Conservation (phyloP, 345 rosid species). For the Kandelia obovata region DNA sequence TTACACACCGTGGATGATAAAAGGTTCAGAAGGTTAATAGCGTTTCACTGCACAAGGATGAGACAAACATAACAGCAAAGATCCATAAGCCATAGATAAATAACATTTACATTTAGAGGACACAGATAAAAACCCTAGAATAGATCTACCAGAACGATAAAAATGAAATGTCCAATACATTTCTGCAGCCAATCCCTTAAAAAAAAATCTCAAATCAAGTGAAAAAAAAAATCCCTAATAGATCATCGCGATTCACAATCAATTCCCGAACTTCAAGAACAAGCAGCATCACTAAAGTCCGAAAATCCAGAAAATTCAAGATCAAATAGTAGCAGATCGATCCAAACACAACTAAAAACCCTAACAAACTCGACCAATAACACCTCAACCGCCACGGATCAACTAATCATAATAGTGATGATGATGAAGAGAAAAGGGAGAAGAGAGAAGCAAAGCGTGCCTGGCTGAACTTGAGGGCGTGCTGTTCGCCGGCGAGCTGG, state of each 20-base stretch:
- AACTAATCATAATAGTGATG: too few species aligned
- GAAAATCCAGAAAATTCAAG: slow-evolving; percentile 15
- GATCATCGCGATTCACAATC: neutral
- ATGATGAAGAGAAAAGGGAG: neutral
- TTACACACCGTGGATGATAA: too few species aligned
- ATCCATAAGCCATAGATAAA: too few species aligned
- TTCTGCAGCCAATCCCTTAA: too few species aligned
- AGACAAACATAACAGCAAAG: too few species aligned
- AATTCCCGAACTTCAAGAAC: neutral
- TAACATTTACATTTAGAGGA: too few species aligned
- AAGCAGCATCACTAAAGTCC: slow-evolving; percentile 1
- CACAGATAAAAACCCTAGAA: neutral
- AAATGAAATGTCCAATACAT: neutral
- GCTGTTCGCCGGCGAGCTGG: slow-evolving; percentile 87
- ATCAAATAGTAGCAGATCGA: slow-evolving; percentile 17
- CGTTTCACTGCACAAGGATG: too few species aligned
- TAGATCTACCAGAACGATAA: slow-evolving; percentile 15
- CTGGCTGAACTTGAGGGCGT: slow-evolving; percentile 94
- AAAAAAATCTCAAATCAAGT: neutral
- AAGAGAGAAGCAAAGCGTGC: slow-evolving; percentile 10
- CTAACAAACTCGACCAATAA: slow-evolving; percentile 9
- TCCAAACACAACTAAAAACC: slow-evolving; percentile 9
- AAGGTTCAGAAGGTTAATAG: too few species aligned
- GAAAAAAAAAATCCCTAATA: neutral
- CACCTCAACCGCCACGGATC: too few species aligned